Conservation (phyloP, 306 rosid species). For the Rosa multiflora region DNA sequence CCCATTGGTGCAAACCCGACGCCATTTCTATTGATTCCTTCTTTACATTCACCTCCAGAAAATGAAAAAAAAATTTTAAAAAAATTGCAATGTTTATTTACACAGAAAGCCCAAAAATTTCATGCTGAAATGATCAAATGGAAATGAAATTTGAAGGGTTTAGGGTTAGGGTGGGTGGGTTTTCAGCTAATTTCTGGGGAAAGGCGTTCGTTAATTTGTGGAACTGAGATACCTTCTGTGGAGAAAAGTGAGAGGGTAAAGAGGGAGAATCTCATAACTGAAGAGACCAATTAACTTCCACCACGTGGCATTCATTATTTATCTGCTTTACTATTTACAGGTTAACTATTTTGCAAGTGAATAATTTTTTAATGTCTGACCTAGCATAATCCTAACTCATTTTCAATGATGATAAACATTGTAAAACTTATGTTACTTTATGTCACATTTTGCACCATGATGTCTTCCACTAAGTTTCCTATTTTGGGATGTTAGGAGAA, state of each 20-base stretch:
- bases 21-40: constrained; percentile 18
- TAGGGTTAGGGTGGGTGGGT: constrained; percentile 10
- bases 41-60: neutral
- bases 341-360: too few species aligned
- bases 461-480: too few species aligned
- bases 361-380: too few species aligned
- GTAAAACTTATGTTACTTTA: too few species aligned
- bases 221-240: neutral
- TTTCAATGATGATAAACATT: too few species aligned
- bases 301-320: neutral
- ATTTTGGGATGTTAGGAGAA: too few species aligned
- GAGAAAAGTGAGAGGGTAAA: neutral
- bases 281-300: neutral
- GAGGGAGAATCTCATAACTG: neutral
- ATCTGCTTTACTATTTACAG: too few species aligned
- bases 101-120: neutral
- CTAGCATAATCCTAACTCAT: too few species aligned
- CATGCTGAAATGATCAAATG: neutral
- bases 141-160: neutral
- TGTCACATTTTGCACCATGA: too few species aligned
- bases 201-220: neutral
- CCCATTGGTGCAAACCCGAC: constrained; percentile 42
- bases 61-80: too few species aligned
- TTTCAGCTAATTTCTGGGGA: neutral
- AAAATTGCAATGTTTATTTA: neutral